A percentile compares a stretch with the other conserved stretches of the same genome.
Conservation (phyloP, 345 rosid genomes). For the Eucalyptus caleyi region DNA sequence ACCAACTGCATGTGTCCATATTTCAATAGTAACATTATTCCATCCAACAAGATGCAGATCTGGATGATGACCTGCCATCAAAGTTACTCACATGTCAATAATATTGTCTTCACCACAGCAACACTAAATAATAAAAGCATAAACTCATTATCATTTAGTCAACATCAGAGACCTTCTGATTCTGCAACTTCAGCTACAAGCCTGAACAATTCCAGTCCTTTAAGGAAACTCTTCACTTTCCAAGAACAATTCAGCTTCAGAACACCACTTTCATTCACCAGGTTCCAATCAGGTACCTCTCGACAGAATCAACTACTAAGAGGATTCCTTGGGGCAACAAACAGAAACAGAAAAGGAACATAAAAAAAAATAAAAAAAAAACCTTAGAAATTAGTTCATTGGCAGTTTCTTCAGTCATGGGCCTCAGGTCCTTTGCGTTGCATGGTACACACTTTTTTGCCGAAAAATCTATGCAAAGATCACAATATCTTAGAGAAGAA, state of each 20-base stretch:
- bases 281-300: slow-evolving; percentile 74
- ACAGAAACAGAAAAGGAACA: background rate
- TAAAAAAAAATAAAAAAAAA: background rate
- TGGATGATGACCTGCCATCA: slow-evolving; percentile 83
- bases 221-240: slow-evolving; percentile 68
- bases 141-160: background rate
- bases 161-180: slow-evolving; percentile 45
- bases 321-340: background rate
- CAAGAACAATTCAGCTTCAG: slow-evolving; percentile 64
- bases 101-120: background rate
- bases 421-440: slow-evolving; percentile 54
- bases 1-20: slow-evolving; percentile 96
- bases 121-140: background rate
- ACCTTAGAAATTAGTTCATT: slow-evolving; percentile 47
- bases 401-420: slow-evolving; percentile 83
- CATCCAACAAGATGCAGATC: slow-evolving; percentile 97
- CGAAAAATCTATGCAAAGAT: slow-evolving; percentile 39
- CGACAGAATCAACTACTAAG: background rate
- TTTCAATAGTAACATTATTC: slow-evolving; percentile 85
- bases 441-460: slow-evolving; percentile 87
- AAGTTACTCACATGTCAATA: background rate
- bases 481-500: background rate
- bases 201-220: slow-evolving; percentile 76
- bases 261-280: slow-evolving; percentile 56
- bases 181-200: slow-evolving; percentile 76